Conservation (phyloP, 2,329 filamentous ascomycete species). For the Colletotrichum camelliae region DNA sequence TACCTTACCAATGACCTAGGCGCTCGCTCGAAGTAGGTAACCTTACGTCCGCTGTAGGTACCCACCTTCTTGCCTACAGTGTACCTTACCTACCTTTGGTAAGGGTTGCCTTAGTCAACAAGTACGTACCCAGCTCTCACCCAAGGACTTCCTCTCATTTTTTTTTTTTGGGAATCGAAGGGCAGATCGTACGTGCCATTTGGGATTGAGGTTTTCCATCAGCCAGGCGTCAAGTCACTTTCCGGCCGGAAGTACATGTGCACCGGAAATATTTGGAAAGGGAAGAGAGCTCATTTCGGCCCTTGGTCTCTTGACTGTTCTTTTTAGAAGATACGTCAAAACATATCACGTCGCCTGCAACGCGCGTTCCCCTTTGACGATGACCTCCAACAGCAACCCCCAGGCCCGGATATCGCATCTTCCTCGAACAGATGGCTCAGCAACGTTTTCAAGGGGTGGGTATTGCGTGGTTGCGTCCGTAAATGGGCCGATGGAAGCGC, state of each 20-base stretch:
- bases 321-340: neutral
- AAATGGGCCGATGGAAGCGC: slow-evolving; percentile 92
- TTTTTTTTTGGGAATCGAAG: neutral
- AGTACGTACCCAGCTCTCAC: neutral
- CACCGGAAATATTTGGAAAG: neutral
- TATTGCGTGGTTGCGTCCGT: slow-evolving; percentile 86
- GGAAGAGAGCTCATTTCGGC: neutral
- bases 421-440: slow-evolving; percentile 79
- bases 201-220: neutral
- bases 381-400: slow-evolving; percentile 42
- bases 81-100: neutral
- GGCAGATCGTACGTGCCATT: neutral
- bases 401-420: slow-evolving; percentile 63
- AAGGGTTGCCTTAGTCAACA: neutral
- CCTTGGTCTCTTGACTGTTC: neutral
- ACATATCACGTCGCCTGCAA: neutral
- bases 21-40: no score
- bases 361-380: neutral
- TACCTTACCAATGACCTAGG: neutral
- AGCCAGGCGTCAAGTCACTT: neutral
- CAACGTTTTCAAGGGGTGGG: slow-evolving; percentile 75
- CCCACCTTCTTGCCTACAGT: neutral
- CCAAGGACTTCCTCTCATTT: neutral
- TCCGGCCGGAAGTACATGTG: neutral
- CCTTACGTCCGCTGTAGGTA: neutral